Evolutionary conservation across 2,329 filamentous ascomycete species (phyloP).

Genomic region (Pleoardoris graminearum): DNA sequence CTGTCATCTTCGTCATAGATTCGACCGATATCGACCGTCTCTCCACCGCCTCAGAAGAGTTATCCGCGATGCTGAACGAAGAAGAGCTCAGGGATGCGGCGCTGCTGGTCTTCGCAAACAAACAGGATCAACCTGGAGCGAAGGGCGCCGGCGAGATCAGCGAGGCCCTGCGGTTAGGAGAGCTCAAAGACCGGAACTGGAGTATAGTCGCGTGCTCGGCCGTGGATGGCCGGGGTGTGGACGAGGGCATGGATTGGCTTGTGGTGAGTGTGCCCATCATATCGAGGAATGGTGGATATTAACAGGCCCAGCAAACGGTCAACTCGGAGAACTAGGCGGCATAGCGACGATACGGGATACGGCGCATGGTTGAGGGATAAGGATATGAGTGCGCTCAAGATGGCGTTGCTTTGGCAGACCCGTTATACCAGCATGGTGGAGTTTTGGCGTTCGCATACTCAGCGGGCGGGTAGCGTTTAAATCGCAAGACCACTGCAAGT

Average conservation of each 20-base stretch:
- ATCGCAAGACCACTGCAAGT: neutral
- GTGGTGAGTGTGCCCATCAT: conserved; percentile 63
- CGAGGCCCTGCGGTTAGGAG: conserved; percentile 85
- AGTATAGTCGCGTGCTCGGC: conserved; percentile 98
- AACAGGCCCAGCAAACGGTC: conserved; percentile 22
- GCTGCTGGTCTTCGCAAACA: conserved; percentile 95
- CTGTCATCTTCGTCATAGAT: conserved; percentile 98
- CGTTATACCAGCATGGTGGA: conserved; percentile 19
- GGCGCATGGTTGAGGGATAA: neutral
- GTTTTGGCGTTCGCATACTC: conserved; percentile 16
- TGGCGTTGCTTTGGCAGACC: conserved; percentile 6
- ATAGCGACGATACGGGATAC: neutral
- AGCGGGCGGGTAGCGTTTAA: neutral
- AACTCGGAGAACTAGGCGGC: conserved; percentile 15
- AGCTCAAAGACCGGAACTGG: conserved; percentile 96
- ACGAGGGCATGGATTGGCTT: conserved; percentile 99
- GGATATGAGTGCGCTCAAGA: neutral
- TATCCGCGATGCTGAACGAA: conserved; percentile 94
- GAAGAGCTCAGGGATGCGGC: conserved; percentile 93
- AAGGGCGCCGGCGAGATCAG: conserved; percentile 97
- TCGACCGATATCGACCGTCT: conserved; percentile 96
- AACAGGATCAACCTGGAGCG: conserved; percentile 96
- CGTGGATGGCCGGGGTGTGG: conserved; percentile 91
- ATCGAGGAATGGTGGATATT: neutral
- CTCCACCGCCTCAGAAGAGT: conserved; percentile 88